Evolutionary conservation across 768 basidiomycete species (phyloP).

Genomic region (Clitopilus passeckerianus): DNA sequence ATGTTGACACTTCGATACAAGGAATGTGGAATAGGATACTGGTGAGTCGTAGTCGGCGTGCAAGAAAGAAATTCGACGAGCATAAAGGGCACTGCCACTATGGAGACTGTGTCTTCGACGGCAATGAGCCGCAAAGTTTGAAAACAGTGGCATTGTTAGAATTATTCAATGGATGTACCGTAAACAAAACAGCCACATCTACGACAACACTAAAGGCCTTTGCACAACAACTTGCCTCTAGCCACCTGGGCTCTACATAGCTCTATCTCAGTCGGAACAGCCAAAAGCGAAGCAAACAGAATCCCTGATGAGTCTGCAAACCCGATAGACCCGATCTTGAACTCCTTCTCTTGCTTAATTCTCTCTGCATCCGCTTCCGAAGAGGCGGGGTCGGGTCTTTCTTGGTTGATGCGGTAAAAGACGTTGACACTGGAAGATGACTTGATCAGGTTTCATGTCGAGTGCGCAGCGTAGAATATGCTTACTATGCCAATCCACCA

Average conservation of each 20-base stretch:
- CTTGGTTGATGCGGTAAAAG: slow-evolving; percentile 80
- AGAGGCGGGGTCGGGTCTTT: slow-evolving; percentile 42
- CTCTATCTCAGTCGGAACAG: slow-evolving; percentile 70
- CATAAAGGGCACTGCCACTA: too few species aligned
- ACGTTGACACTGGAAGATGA: slow-evolving; percentile 66
- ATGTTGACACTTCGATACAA: too few species aligned
- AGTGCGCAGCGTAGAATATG: slow-evolving; percentile 9
- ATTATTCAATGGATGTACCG: too few species aligned
- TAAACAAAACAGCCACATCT: too few species aligned
- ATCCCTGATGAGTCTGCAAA: slow-evolving; percentile 81
- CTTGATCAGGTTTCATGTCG: background rate
- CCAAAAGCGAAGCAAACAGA: slow-evolving; percentile 54
- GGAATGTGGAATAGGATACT: too few species aligned
- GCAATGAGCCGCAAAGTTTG: too few species aligned
- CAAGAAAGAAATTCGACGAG: too few species aligned
- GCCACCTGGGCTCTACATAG: slow-evolving; percentile 71
- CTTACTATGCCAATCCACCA: slow-evolving; percentile 89
- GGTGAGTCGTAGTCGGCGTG: too few species aligned
- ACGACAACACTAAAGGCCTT: slow-evolving; percentile 36
- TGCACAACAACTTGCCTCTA: slow-evolving; percentile 69
- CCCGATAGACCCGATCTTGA: slow-evolving; percentile 87
- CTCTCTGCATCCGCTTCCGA: slow-evolving; percentile 46
- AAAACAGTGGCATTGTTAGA: too few species aligned
- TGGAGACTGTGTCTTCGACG: too few species aligned
- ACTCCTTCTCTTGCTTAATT: slow-evolving; percentile 74